Base-by-base conservation (phyloP, 1,284 basidiomycete species). In the Phlebopus sp. region DNA sequence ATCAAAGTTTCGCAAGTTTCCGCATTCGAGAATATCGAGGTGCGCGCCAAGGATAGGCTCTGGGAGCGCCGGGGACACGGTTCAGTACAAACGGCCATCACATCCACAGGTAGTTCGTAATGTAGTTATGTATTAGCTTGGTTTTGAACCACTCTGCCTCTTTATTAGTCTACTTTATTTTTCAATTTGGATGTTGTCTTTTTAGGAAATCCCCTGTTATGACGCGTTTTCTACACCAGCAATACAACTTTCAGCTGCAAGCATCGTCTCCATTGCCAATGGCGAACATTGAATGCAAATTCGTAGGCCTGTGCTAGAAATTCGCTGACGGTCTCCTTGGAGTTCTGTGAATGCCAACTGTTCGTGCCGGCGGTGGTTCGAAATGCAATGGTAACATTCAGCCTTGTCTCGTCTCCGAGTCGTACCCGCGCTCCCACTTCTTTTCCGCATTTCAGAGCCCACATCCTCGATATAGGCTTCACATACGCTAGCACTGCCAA, bases 1-100 rank as follows among this genome's bases (percentile, higher is more conserved):
- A 74, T 99, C 57, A 83, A 85, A 57, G 70, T 98, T 40, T 70
- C 82, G 14, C 96, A 99, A 67, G 60, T 69, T 17, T 72, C 70
- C 8, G 72, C 89, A 0, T 97, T 92, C 61, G 89, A 86, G 54
- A 92, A 95, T 65, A 96, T 99, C 54, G 79, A 89, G 59, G 77
- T 98, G 35, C 71, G 76, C 6, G 86, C 84, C 29, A 97, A 93
- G 72, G 80, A 86, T 51, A 90, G 81, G 63, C 76, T 99, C 5
- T 91, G 89, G 89, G 83, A 84, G 51, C 77, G 81, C 25, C 83
- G 85, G 56, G 73, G 75, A 17, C 79, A 81, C 49, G 69, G 64
- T 0, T 79, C 78, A 5, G 59, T 67, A 5, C 74, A 70, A 2
- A 75, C 76, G 10, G 75, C 72, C 8, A 60, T 72, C 43, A 47